Percentiles rank a stretch among this genome's conserved stretches.
Evolutionary conservation across 257 asterid species (phyloP).

Genomic region (Ophiorrhiza pumila): DNA sequence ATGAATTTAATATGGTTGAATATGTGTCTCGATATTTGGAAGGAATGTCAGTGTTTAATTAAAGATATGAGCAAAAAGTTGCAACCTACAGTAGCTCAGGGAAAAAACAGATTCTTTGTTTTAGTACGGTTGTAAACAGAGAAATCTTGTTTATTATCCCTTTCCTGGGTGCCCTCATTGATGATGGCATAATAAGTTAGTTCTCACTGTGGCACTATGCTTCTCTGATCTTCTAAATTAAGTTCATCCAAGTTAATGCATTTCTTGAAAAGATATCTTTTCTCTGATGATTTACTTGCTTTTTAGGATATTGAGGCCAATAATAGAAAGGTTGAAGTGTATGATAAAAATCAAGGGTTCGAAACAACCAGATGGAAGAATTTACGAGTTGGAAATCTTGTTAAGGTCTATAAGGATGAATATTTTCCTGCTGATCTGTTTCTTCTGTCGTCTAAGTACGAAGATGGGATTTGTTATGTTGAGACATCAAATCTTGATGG

Average conservation of each 20-base stretch:
- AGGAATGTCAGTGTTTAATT: background rate
- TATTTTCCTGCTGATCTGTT: conserved; percentile 88
- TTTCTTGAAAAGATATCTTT: background rate
- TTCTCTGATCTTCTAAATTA: background rate
- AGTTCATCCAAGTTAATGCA: background rate
- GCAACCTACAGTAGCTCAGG: background rate
- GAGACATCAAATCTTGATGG: conserved; percentile 94
- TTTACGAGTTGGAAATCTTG: conserved; percentile 80
- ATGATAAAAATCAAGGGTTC: conserved; percentile 40
- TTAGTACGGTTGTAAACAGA: too few species aligned
- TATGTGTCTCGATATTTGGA: background rate
- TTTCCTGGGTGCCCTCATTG: background rate
- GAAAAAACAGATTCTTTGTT: background rate
- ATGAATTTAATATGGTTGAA: too few species aligned
- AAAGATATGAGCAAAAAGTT: background rate
- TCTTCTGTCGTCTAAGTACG: conserved; percentile 82
- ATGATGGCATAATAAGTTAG: background rate
- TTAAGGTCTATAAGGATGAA: conserved; percentile 77
- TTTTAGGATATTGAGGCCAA: conserved; percentile 87
- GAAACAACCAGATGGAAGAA: conserved; percentile 68
- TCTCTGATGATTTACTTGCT: background rate
- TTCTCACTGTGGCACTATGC: background rate
- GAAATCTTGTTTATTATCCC: background rate
- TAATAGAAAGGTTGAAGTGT: conserved; percentile 66
- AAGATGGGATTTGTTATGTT: conserved; percentile 91